Evolutionary conservation across 352 stramenopile species (phyloP).

Genomic region (Phytophthora megakarya): DNA sequence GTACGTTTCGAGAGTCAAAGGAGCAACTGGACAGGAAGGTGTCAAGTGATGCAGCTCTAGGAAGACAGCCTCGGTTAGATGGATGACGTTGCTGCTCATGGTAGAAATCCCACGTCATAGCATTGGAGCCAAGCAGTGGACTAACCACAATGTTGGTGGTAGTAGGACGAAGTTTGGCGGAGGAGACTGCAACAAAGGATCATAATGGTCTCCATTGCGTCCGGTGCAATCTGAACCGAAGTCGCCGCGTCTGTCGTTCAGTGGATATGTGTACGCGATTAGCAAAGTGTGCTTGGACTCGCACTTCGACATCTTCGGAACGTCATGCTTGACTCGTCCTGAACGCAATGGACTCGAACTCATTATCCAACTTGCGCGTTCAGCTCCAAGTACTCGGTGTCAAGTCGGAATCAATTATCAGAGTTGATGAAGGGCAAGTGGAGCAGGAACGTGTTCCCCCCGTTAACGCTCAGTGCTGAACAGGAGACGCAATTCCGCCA

Average conservation of each 20-base stretch:
- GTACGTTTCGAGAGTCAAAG: background rate
- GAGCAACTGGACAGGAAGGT: background rate
- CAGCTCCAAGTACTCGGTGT: background rate
- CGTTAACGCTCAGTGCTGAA: constrained; percentile 30
- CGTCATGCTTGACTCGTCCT: background rate
- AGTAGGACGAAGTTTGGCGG: background rate
- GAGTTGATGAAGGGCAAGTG: constrained; percentile 23
- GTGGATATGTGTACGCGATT: background rate
- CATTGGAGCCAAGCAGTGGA: background rate
- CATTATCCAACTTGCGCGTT: constrained; percentile 25
- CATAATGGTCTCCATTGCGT: background rate
- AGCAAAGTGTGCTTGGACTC: background rate
- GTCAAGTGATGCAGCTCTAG: background rate
- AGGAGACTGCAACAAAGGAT: background rate
- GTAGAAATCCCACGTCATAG: background rate
- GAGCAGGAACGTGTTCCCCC: constrained; percentile 42
- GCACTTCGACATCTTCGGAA: background rate
- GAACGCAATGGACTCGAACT: background rate
- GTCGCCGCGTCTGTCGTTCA: background rate
- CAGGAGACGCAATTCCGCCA: constrained; percentile 32
- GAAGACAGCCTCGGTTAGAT: background rate
- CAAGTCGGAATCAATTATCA: background rate
- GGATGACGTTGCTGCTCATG: background rate
- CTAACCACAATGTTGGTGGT: background rate
- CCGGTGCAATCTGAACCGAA: constrained; percentile 4